Conservation (phyloP, 129 eudicot genomes). For the Saussurea involucrata region DNA sequence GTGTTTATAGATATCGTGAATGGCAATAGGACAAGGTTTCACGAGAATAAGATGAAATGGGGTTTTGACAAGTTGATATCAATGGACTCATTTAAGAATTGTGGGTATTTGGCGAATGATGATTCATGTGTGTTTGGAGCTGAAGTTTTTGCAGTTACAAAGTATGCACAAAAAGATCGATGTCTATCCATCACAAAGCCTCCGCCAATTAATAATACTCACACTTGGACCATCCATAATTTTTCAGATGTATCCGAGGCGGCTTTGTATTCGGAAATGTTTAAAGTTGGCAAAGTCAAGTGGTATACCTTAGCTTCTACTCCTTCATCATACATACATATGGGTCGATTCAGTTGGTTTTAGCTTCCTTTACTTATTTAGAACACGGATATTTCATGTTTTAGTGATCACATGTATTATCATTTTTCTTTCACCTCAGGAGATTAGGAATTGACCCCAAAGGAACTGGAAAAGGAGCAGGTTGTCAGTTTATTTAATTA, state of each 20-base stretch:
- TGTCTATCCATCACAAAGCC: slow-evolving; percentile 12
- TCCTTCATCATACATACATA: too few relatives aligned
- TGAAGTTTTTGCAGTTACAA: slow-evolving; percentile 16
- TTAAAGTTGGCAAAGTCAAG: slow-evolving; percentile 19
- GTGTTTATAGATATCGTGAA: slow-evolving; percentile 3
- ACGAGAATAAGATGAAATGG: slow-evolving; percentile 5
- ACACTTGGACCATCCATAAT: slow-evolving; percentile 13
- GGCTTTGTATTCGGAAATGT: neutral
- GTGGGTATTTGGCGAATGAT: slow-evolving; percentile 12
- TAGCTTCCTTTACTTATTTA: too few relatives aligned
- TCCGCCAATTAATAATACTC: neutral
- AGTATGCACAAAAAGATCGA: slow-evolving; percentile 2
- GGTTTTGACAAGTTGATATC: slow-evolving; percentile 27
- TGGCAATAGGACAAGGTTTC: slow-evolving; percentile 12
- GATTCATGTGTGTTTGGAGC: slow-evolving; percentile 35
- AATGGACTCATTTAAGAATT: slow-evolving; percentile 8
- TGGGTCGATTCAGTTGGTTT: too few relatives aligned
- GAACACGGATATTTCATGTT: too few relatives aligned
- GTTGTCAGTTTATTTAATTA: neutral
- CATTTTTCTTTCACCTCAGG: slow-evolving; percentile 5
- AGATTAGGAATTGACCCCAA: slow-evolving; percentile 1
- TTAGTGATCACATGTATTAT: too few relatives aligned
- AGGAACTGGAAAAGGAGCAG: neutral
- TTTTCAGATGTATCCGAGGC: neutral
- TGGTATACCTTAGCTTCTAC: slow-evolving; percentile 3